Base-by-base conservation (phyloP, 352 stramenopile species). In the Globisporangium rhizosaccharum region DNA sequence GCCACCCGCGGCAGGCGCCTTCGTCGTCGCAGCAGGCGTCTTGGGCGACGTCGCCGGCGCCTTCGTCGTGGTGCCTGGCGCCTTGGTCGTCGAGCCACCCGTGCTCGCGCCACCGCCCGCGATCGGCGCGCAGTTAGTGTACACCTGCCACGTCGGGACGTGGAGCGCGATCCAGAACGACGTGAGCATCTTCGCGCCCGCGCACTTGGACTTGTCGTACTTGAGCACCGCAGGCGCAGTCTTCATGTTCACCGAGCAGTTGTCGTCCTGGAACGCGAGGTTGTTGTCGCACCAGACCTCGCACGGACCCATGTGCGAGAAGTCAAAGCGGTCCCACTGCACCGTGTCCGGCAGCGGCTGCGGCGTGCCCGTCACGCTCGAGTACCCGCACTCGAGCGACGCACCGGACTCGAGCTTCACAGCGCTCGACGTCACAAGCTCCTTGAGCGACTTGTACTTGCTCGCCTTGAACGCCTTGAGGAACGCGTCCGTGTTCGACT, bases 261-360 rank as follows among this genome's bases (percentile, higher is more conserved):
- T 75, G 12, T 73, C 50, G 58, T 81, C 67, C 51, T 63, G 58
- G 51, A 79, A 84, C 15, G 65, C 71, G 6, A 73, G 52, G 36
- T 50, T 64, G 25, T 81, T 67, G 55, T 84, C 74, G 51, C 71
- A 81, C 72, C 74, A 84, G 50, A 81, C 56, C 55, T 84, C 74
- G 17, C 70, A 81, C 18, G 74, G 74, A n/a, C 74, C 74, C 39
- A 77, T 62, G 45, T 81, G 67, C 17, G 61, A 66, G 1, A 56
- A 59, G 12, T 68, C 75, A 20, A 81, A 63, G 49, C 70, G 61
- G 61, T 73, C 59, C 72, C 72, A 81, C 56, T 75, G 37, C 3
- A 81, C 70, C 25, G 56, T 56, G 17, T 81, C 65, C 6, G 70
- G 70, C 41, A 81, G 63, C 25, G 67, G 59, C 42, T 63, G 68